Evolutionary conservation across 192 early-diverging fungal genomes (phyloP).

Genomic region (Podila epicladia): DNA sequence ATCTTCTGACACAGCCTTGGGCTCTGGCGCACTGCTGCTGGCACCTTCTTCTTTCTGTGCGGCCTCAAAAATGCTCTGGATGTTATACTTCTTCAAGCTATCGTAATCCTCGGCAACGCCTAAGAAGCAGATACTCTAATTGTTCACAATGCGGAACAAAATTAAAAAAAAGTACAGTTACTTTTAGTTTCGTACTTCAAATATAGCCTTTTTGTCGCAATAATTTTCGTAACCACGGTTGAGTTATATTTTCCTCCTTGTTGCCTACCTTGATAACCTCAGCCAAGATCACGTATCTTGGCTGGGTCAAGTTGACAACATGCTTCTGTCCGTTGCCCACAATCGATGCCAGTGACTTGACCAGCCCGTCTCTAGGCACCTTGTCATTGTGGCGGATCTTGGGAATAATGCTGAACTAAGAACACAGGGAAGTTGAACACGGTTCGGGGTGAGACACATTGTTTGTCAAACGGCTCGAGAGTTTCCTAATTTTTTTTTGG

Average conservation of each 20-base stretch:
- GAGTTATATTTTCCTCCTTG: not conserved
- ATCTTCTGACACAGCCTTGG: not conserved
- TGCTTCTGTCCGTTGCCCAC: conserved; percentile 58
- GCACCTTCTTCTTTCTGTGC: conserved; percentile 5
- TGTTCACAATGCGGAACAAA: not conserved
- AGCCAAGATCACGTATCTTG: conserved; percentile 62
- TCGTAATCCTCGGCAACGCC: conserved; percentile 67
- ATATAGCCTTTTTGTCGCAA: no score
- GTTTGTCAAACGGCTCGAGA: no score
- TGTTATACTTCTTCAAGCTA: conserved; percentile 64
- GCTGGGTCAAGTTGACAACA: conserved; percentile 62
- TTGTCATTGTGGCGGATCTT: conserved; percentile 69
- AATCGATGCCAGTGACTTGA: conserved; percentile 54
- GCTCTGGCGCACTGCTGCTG: not conserved
- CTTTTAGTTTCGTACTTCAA: no score
- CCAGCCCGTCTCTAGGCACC: conserved; percentile 59
- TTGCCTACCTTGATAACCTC: conserved; percentile 66
- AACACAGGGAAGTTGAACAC: no score
- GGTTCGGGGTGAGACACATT: no score
- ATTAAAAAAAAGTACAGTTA: not conserved
- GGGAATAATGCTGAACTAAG: conserved; percentile 61
- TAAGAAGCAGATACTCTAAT: conserved; percentile 66
- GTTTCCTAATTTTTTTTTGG: no score
- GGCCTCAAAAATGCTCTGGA: conserved; percentile 61
- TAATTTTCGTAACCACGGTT: not conserved